Evolutionary conservation across 768 basidiomycete species (phyloP).

Genomic region (Suillus hirtellus): DNA sequence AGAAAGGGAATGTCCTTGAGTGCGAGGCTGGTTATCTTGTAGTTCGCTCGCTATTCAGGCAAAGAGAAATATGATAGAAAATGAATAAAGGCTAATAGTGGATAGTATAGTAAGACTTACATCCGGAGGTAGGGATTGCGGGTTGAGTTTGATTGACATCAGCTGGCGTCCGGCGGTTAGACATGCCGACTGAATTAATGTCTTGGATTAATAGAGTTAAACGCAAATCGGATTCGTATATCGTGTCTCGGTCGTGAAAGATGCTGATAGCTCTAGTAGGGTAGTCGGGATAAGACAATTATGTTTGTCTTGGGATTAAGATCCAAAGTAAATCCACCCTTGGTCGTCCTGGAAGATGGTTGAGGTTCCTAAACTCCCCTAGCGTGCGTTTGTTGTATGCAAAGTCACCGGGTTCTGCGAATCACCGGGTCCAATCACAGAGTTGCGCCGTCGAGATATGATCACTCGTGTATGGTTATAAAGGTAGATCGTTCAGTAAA

Average conservation of each 20-base stretch:
- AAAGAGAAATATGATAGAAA: neutral
- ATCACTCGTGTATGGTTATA: too few species aligned
- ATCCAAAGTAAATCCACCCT: neutral
- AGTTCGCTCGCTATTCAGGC: conserved; percentile 6
- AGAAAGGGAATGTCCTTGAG: conserved; percentile 1
- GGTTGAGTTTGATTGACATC: conserved; percentile 17
- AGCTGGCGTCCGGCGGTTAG: conserved; percentile 22
- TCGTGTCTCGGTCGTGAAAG: neutral
- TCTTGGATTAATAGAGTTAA: neutral
- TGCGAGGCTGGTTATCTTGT: neutral
- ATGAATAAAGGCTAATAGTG: neutral
- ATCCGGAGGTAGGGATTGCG: conserved; percentile 23
- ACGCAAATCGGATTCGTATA: neutral
- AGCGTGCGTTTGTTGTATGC: neutral
- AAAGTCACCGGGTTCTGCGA: neutral
- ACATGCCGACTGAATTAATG: conserved; percentile 16
- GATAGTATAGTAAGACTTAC: conserved; percentile 20
- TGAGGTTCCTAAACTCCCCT: neutral
- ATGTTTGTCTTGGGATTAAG: conserved; percentile 6
- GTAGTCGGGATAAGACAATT: too few species aligned
- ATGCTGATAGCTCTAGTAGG: neutral
- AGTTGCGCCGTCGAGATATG: too few species aligned
- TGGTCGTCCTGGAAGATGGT: conserved; percentile 2
- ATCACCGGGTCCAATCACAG: neutral
- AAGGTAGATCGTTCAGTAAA: neutral